These are phyloP conservation scores for Xylaria sp. DNA, from an alignment of 495 filamentous ascomycete genomes.

Conservation along the genomic window DNA sequence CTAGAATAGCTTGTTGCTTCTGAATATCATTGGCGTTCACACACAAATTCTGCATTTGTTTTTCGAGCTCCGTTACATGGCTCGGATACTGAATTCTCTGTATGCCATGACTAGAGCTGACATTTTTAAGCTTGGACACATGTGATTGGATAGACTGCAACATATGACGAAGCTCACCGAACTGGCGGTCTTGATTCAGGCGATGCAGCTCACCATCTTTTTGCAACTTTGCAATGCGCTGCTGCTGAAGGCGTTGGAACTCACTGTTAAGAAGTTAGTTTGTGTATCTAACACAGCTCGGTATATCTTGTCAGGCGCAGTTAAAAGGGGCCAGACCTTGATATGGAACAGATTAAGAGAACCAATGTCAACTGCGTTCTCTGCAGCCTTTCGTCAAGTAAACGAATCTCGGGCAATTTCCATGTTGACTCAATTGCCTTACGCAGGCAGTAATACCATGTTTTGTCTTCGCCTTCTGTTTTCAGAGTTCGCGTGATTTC, in stretches of 20 bases:
- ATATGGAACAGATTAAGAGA: conserved; percentile 18
- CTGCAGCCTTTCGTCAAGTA: conserved; percentile 15
- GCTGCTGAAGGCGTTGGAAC: conserved; percentile 21
- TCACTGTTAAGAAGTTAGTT: conserved; percentile 5
- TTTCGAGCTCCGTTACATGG: conserved; percentile 15
- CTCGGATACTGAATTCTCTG: conserved; percentile 2
- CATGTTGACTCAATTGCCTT: conserved; percentile 19
- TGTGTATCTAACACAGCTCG: neutral
- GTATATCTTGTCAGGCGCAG: neutral
- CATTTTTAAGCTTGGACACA: conserved; percentile 7
- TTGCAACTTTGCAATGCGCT: conserved; percentile 17
- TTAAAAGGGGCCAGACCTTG: neutral
- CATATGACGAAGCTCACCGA: conserved; percentile 19
- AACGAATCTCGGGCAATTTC: conserved; percentile 13
- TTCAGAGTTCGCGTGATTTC: conserved; percentile 11
- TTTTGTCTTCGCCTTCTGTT: neutral
- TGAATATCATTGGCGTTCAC: conserved; percentile 12
- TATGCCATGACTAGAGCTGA: neutral
- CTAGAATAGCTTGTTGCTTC: conserved; percentile 25
- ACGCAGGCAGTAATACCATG: conserved; percentile 1
- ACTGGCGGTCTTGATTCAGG: conserved; percentile 23
- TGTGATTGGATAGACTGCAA: conserved; percentile 20
- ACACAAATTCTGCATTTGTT: conserved; percentile 15
- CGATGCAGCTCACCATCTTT: conserved; percentile 16
- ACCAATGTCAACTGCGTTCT: conserved; percentile 19